Evolutionary conservation across 2,329 filamentous ascomycete species (phyloP), one percentile per base, ranked within the genome.

Genomic region (Exophiala xenobiotica): DNA sequence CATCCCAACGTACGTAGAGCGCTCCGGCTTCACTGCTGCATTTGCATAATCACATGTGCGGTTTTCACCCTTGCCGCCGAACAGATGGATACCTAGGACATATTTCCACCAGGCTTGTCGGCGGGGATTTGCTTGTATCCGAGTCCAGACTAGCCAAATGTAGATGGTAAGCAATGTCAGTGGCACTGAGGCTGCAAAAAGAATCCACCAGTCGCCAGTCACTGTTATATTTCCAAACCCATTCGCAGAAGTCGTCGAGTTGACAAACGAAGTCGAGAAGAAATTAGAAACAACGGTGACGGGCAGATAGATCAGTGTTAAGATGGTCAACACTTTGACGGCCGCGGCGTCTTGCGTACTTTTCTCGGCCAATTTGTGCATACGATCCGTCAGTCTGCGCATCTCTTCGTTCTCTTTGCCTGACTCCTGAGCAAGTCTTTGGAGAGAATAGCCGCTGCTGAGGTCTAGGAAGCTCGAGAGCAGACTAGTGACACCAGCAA

Each of bases 231-330:
- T 35, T 9, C 9, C 31, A 35, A 14, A 16, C 5, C 27, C 18
- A 22, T 40, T 27, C 6, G 46, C 14, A 12, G 45, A 41, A 39
- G 16, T 27, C 35, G n/a, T 29, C 5, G 41, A 20, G n/a, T 31
- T 37, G 19, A 53, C 51, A 22, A 53, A 53, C 2, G 51, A 53
- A 9, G 51, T 53, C 20, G 51, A 53, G 29, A 53, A 53, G 33
- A 53, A 53, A 31, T 53, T 53, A 11, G 51, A 53, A 6, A 53
- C 51, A 12, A 53, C 51, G 14, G 51, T 53, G 7, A 50, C 22
- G 2, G 51, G 51, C n/a, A 53, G 27, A 33, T 53, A 53, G 16
- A 50, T 45, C 46, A 53, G 39, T 3, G 51, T 53, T 14, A 53
- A 37, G 1, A 50, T 53, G n/a, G 51, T 50, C 46, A 53, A 24